A percentile compares a stretch with the other conserved stretches of the same genome.
Evolutionary conservation across 306 rosid genomes (phyloP).

Genomic region (Herpetospermum pedunculosum): DNA sequence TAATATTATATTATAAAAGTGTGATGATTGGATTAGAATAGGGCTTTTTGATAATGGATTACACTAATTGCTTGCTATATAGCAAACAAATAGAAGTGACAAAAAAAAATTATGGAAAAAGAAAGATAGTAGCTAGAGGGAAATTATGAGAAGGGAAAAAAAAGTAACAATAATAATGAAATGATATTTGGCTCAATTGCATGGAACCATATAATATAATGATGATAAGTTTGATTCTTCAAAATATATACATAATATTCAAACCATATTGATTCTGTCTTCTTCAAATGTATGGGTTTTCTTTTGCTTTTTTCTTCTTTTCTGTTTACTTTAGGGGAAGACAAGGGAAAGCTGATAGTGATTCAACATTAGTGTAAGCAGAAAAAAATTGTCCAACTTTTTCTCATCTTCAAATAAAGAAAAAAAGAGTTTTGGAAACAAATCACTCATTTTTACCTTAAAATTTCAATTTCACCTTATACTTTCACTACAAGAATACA

Average conservation of each 20-base stretch:
- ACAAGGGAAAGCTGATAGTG: slow-evolving; percentile 36
- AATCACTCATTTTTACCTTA: too few relatives aligned
- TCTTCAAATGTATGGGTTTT: slow-evolving; percentile 27
- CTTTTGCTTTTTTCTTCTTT: neutral
- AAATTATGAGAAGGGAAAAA: neutral
- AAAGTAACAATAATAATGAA: neutral
- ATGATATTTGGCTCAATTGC: slow-evolving; percentile 1
- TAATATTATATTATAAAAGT: too few relatives aligned
- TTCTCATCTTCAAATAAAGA: neutral
- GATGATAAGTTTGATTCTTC: slow-evolving; percentile 1
- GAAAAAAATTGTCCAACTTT: neutral
- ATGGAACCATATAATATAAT: neutral
- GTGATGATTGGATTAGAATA: neutral
- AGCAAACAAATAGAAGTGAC: neutral
- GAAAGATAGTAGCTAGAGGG: neutral
- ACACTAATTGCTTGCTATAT: neutral
- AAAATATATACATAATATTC: neutral
- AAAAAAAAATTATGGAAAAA: neutral
- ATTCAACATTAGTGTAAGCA: slow-evolving; percentile 2
- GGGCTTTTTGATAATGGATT: neutral
- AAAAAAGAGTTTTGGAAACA: too few relatives aligned
- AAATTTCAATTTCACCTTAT: too few relatives aligned
- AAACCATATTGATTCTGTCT: slow-evolving; percentile 24
- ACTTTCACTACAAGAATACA: too few relatives aligned
- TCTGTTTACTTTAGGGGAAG: slow-evolving; percentile 31